Evolutionary conservation across 768 basidiomycete genomes (phyloP).

Genomic region (Paxillus rubicundulus): DNA sequence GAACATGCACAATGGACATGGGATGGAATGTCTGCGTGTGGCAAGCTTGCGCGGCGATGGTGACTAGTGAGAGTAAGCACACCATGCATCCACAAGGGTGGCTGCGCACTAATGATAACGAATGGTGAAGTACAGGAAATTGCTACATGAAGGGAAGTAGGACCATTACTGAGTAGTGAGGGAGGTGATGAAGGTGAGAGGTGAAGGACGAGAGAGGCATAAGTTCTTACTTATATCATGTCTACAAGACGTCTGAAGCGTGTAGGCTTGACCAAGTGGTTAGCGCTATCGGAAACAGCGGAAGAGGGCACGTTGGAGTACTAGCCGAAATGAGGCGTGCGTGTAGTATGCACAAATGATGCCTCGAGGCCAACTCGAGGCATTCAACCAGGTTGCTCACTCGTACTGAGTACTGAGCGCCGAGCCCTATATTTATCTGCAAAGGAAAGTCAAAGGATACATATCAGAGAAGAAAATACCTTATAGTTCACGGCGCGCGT

Average conservation of each 20-base stretch:
- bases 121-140: background rate
- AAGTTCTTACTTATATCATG: background rate
- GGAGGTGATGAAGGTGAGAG: background rate
- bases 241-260: background rate
- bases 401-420: too few relatives aligned
- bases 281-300: background rate
- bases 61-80: background rate
- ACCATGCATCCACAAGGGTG: background rate
- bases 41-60: background rate
- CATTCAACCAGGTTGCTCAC: too few relatives aligned
- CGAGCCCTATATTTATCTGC: too few relatives aligned
- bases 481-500: too few relatives aligned
- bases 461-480: too few relatives aligned
- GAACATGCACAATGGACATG: background rate
- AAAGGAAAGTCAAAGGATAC: background rate
- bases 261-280: background rate
- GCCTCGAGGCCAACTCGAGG: too few relatives aligned
- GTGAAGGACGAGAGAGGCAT: background rate
- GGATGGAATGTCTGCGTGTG: background rate
- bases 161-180: background rate
- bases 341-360: background rate
- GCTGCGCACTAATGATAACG: background rate
- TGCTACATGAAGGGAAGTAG: background rate
- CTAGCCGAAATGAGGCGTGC: background rate
- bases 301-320: background rate